Evolutionary conservation across 2,329 filamentous ascomycete species (phyloP).

Genomic region (Trichoderma simmonsii): DNA sequence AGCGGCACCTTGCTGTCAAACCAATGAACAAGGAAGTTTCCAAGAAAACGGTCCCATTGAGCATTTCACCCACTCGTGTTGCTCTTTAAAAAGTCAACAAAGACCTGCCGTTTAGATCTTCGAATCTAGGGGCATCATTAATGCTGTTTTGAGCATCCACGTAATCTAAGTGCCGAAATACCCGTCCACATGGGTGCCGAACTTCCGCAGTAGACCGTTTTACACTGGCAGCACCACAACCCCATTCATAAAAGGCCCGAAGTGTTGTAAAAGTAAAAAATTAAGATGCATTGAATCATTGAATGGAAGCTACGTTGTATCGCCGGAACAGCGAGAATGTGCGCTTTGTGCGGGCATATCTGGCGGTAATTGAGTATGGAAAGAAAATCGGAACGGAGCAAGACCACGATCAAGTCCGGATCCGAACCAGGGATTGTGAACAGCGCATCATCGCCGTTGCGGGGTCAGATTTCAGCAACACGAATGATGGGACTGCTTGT

Average conservation of each 20-base stretch:
- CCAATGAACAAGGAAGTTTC: background rate
- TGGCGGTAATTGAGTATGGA: background rate
- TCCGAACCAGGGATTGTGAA: background rate
- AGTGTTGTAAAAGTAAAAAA: background rate
- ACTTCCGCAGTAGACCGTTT: slow-evolving; percentile 10
- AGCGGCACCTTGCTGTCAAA: background rate
- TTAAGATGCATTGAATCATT: background rate
- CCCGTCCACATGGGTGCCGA: slow-evolving; percentile 12
- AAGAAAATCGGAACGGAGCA: background rate
- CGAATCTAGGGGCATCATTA: background rate
- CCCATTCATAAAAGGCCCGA: slow-evolving; percentile 14
- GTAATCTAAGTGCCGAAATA: slow-evolving; percentile 11
- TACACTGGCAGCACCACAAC: background rate
- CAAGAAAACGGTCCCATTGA: slow-evolving; percentile 1
- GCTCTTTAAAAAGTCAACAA: background rate
- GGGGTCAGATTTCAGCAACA: background rate
- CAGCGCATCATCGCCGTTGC: background rate
- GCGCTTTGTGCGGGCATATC: background rate
- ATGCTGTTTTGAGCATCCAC: background rate
- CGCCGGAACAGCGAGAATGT: background rate
- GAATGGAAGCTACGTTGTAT: background rate
- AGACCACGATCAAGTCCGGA: background rate
- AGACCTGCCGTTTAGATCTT: slow-evolving; percentile 13
- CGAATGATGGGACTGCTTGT: background rate
- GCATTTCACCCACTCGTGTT: background rate